Evolutionary conservation across 176 grass and related monocot species (phyloP), one percentile per base, ranked within the genome.

Genomic region (Phyllostachys edulis): DNA sequence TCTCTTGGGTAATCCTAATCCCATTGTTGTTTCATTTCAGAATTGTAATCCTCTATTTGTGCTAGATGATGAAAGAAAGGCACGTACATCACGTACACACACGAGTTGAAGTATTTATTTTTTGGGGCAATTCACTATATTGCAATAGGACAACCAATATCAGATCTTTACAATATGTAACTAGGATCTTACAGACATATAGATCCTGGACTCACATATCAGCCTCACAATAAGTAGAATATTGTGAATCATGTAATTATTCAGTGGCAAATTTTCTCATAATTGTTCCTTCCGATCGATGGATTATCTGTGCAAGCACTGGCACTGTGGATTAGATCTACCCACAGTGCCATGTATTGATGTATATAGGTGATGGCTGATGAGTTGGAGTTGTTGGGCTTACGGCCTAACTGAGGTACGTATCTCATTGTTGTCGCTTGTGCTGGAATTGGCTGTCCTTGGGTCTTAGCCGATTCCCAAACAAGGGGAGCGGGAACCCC

Each of bases 401-500:
- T 32, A 50, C 45, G 17, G 42, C 78, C 84, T 67, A 59, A 61
- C 21, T 5, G 7, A 63, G 65, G 38, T 5, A n/a, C n/a, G n/a
- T n/a, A 51, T 40, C 63, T 66, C 56, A 80, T 40, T 45, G 49
- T 56, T 40, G 39, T 42, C 29, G 70, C 27, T 65, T 78, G 14
- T 42, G 84, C 49, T 90, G 79, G 73, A 45, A 34, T 83, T 90
- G 4, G 50, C 60, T 87, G 84, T 69, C 60, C 14, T 61, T 71
- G 51, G 79, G 67, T 80, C 82, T 39, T 7, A 47, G 24, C n/a
- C 61, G 16, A 9, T 85, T 21, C 68, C 27, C 36, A 34, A 77
- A 47, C 77, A 67, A 46, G 23, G 23, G 34, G 32, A 11, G 7
- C 41, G 21, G 14, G n/a, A 66, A 55, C 23, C 44, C 37, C 78